phyloP scores from a whole-genome alignment of 1,284 basidiomycete genomes.

The Trametes versicolor region DNA sequence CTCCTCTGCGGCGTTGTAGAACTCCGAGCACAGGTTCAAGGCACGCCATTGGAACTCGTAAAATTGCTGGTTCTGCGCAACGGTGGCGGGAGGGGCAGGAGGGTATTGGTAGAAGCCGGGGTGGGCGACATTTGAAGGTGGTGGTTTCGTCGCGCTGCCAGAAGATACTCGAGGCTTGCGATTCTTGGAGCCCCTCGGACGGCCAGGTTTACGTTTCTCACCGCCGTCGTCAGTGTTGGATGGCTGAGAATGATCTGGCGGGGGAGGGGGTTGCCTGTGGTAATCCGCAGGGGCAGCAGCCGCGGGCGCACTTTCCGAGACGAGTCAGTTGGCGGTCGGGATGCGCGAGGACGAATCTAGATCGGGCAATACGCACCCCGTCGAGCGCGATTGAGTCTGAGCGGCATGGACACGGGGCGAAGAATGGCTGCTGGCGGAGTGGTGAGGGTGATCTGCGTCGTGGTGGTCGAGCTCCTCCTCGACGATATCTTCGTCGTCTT shows the following conservation, averaged over 20 bases:
- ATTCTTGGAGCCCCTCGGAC: conserved; percentile 80
- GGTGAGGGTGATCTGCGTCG: conserved; percentile 37
- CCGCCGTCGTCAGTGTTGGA: conserved; percentile 41
- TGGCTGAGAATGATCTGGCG: conserved; percentile 30
- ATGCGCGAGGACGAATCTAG: conserved; percentile 27
- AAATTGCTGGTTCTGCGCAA: conserved; percentile 76
- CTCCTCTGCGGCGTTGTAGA: conserved; percentile 85
- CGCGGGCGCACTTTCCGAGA: conserved; percentile 34
- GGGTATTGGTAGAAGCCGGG: conserved; percentile 49
- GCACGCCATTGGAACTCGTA: conserved; percentile 88
- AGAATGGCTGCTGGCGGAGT: conserved; percentile 42
- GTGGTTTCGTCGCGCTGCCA: conserved; percentile 41
- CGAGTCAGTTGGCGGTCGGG: conserved; percentile 27
- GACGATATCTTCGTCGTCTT: conserved; percentile 73
- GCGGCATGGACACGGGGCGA: conserved; percentile 42
- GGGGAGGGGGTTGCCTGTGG: conserved; percentile 27
- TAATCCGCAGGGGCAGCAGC: conserved; percentile 33
- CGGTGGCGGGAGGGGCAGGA: conserved; percentile 47
- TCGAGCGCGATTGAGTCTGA: conserved; percentile 40
- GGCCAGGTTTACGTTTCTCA: conserved; percentile 74
- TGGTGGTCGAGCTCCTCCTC: conserved; percentile 70
- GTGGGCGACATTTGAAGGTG: conserved; percentile 57
- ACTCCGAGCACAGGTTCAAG: conserved; percentile 81
- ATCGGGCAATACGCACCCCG: conserved; percentile 46
- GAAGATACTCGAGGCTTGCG: conserved; percentile 57